Evolutionary conservation across 2,329 filamentous ascomycete genomes (phyloP), one percentile per base, ranked within the genome.

Genomic region (Penicillium sclerotigenum): DNA sequence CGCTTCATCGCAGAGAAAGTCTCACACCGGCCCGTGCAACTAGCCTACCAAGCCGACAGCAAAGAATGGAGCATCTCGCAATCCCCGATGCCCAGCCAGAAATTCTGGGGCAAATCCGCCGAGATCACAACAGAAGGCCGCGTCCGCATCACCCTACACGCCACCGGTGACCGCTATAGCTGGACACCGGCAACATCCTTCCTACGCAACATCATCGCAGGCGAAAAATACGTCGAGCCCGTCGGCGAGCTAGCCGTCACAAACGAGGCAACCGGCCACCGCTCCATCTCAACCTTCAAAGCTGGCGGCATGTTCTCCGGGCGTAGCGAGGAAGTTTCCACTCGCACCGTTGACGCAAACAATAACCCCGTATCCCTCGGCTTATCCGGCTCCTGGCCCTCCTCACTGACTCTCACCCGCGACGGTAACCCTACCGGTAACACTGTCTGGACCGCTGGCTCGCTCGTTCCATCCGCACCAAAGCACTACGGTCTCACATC

Each of bases 41-140:
- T 97, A 68, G 94, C 94, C 6, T 93, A 92, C 78, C 92, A 97
- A 73, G 94, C 93, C 5, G 94, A 99, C 72, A 86, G 89, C 37
- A 82, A 85, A 37, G 80, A 83, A 55, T 99, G 94, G 94, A 91
- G 88, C 2, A 87, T 96, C 59, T 82, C 90, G 1, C 94, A 97
- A 71, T 90, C 88, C 5, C 90, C 94, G 0, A 87, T 89, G 54
- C 94, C 94, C 0, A 88, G 88, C 22, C 93, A 99, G 71, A 97
- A 97, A 71, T 99, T 99, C 78, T 97, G 94, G 94, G 94, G 94
- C 54, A 97, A 97, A 78, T 93, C 88, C 52, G 91, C 91, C 3
- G 94, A 99, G 74, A 85, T 99, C 59, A 94, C 90, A 58, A 97
- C 91, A 0, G 93, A 97, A 52, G 94, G 94, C 2, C 88, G 90